These are phyloP conservation scores for Raddia guianensis DNA, from an alignment of 176 grass and related monocot genomes.

Conservation along the genomic window DNA sequence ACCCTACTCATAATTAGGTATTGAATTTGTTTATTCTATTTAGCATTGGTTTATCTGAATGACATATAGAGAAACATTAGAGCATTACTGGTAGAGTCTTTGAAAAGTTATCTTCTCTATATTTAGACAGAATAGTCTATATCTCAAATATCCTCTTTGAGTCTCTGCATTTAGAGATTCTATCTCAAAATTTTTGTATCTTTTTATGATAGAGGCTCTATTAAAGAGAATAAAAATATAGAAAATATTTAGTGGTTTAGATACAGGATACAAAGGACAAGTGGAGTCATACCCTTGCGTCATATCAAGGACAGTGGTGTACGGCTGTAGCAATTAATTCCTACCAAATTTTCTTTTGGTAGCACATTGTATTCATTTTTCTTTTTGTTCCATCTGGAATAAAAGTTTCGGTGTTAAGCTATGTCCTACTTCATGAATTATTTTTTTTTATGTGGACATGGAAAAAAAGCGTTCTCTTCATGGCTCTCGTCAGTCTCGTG, in stretches of 20 bases:
- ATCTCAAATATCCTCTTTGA: too few species aligned
- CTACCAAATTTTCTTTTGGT: not conserved
- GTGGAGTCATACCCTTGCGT: not conserved
- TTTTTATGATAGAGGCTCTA: too few species aligned
- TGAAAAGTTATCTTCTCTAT: too few species aligned
- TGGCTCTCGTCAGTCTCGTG: too few species aligned
- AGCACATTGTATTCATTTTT: not conserved
- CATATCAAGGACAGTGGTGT: not conserved
- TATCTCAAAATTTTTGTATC: too few species aligned
- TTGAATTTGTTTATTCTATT: not conserved
- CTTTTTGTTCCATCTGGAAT: not conserved
- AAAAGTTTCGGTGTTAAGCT: not conserved
- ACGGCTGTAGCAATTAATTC: not conserved
- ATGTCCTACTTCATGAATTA: not conserved
- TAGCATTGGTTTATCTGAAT: not conserved
- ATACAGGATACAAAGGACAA: not conserved
- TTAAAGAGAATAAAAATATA: too few species aligned
- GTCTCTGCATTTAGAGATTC: too few species aligned
- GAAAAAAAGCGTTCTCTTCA: too few species aligned
- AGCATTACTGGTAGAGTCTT: not conserved
- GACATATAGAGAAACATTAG: not conserved
- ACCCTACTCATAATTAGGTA: too few species aligned
- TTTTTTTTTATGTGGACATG: not conserved
- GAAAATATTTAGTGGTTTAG: too few species aligned
- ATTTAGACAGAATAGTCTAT: too few species aligned